Conservation (phyloP, 805 yeast species). For the Tanozyma kutaoensis region DNA sequence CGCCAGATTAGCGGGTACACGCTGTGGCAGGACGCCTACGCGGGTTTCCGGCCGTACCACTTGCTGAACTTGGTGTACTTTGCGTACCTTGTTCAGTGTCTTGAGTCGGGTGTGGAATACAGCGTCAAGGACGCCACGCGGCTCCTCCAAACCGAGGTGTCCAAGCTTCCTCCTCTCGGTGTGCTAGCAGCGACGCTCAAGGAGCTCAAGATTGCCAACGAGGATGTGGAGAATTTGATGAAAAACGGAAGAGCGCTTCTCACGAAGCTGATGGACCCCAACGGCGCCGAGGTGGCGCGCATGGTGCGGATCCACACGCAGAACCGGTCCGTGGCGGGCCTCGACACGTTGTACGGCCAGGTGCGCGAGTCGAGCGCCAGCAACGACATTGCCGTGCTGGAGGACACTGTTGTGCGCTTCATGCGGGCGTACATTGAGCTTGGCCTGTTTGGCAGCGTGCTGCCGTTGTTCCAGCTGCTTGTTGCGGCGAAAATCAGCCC, state of each 20-base stretch:
- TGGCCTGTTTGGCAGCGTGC: slow-evolving; percentile 20
- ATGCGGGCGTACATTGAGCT: slow-evolving; percentile 33
- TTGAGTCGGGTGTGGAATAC: slow-evolving; percentile 10
- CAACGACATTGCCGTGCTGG: slow-evolving; percentile 21
- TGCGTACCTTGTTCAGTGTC: slow-evolving; percentile 18
- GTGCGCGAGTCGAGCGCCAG: slow-evolving; percentile 10
- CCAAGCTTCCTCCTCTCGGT: neutral
- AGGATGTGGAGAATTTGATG: slow-evolving; percentile 1
- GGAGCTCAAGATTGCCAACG: slow-evolving; percentile 1
- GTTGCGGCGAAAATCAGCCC: slow-evolving; percentile 24
- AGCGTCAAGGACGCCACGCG: slow-evolving; percentile 11
- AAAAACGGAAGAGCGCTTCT: slow-evolving; percentile 3
- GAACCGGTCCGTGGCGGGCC: slow-evolving; percentile 6
- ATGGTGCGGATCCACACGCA: slow-evolving; percentile 10
- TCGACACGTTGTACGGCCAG: slow-evolving; percentile 12
- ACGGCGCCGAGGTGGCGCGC: slow-evolving; percentile 10
- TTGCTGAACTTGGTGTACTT: slow-evolving; percentile 17
- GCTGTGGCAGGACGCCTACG: slow-evolving; percentile 1
- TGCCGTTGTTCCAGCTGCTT: slow-evolving; percentile 39
- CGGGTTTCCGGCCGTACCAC: slow-evolving; percentile 5
- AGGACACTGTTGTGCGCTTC: slow-evolving; percentile 25
- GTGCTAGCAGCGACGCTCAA: neutral
- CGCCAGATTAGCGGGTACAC: slow-evolving; percentile 2
- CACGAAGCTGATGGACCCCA: slow-evolving; percentile 19
- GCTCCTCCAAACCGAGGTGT: slow-evolving; percentile 12